Percentiles rank a stretch among this genome's conserved stretches.
phyloP scores from a whole-genome alignment of 139 green algal genomes.

The Nannochloris sp. region DNA sequence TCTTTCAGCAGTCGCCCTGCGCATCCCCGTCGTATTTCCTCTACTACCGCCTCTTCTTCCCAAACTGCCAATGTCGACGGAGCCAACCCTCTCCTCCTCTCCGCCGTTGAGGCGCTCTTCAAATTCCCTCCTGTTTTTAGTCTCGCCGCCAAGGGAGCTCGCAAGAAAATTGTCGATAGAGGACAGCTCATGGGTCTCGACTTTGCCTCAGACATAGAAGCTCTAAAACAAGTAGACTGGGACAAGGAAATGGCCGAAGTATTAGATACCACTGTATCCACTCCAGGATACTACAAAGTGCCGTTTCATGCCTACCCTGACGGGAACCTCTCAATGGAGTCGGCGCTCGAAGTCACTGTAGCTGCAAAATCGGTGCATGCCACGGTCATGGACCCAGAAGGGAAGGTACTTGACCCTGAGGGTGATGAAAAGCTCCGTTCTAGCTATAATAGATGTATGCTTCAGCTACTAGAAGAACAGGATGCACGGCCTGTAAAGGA shows the following conservation, averaged over 20 bases:
- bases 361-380: conserved; percentile 57
- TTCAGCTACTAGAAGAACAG: conserved; percentile 36
- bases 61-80: too few species aligned
- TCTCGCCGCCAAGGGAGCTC: conserved; percentile 38
- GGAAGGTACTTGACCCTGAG: conserved; percentile 46
- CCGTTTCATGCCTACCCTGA: conserved; percentile 67
- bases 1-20: too few species aligned
- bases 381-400: conserved; percentile 50
- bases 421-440: conserved; percentile 34
- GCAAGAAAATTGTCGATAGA: conserved; percentile 63
- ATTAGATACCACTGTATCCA: conserved; percentile 26
- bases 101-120: conserved; percentile 57
- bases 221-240: conserved; percentile 55
- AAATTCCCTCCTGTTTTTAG: conserved; percentile 59
- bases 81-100: conserved; percentile 36
- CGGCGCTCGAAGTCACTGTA: conserved; percentile 57
- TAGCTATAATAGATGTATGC: conserved; percentile 34
- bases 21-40: too few species aligned
- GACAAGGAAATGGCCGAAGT: conserved; percentile 29
- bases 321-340: conserved; percentile 62
- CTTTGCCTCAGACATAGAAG: conserved; percentile 44
- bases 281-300: conserved; percentile 61
- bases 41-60: too few species aligned
- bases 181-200: conserved; percentile 61
- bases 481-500: not conserved